Evolutionary conservation across 352 stramenopile genomes (phyloP).

Genomic region (Pythium utonaiense): DNA sequence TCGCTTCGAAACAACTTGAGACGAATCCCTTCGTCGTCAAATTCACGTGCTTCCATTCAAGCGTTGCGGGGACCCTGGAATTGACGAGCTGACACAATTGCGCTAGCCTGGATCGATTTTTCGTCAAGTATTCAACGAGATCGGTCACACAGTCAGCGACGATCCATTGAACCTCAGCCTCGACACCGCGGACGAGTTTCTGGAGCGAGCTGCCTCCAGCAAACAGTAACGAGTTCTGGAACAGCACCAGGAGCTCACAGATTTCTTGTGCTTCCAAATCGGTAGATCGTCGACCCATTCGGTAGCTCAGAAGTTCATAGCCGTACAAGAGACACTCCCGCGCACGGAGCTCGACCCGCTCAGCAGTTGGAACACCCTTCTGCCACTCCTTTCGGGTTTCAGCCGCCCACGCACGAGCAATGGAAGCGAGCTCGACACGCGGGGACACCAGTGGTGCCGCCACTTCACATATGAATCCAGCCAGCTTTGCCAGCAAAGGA

Average conservation of each 20-base stretch:
- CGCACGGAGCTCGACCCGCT: conserved; percentile 2
- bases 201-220: neutral
- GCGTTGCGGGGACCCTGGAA: neutral
- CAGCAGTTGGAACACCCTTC: neutral
- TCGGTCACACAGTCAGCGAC: conserved; percentile 9
- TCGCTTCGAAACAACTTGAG: conserved; percentile 16
- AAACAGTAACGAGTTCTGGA: neutral
- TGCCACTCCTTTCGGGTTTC: neutral
- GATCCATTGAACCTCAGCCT: conserved; percentile 6
- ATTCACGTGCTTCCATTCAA: conserved; percentile 1
- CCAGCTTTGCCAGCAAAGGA: conserved; percentile 15
- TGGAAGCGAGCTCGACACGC: neutral
- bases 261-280: neutral
- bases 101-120: neutral
- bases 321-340: conserved; percentile 18
- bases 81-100: conserved; percentile 13
- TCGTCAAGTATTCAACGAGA: conserved; percentile 1
- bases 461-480: conserved; percentile 5
- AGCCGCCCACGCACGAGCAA: conserved; percentile 1
- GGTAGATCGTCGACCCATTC: neutral
- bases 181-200: neutral
- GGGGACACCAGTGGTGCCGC: neutral
- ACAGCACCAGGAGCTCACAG: conserved; percentile 4
- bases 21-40: neutral
- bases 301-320: conserved; percentile 6